Conservation (phyloP, 116 monocot species). For the Papilionanthe hybrid region DNA sequence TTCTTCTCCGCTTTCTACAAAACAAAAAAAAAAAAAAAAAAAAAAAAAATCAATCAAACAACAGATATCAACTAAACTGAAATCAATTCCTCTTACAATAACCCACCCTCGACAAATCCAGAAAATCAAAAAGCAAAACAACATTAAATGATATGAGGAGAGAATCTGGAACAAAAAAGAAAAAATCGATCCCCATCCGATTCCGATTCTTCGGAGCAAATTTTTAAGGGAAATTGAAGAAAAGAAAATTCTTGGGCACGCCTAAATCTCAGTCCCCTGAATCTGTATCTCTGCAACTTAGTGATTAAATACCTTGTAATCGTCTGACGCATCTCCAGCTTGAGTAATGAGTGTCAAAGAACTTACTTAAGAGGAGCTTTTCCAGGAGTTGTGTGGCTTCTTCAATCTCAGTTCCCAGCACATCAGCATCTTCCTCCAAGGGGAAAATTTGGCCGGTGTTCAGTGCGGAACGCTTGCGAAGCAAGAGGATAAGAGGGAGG, state of each 20-base stretch:
- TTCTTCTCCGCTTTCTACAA: slow-evolving; percentile 9
- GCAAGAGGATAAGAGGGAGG: slow-evolving; percentile 1
- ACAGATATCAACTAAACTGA: too few species aligned
- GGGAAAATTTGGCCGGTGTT: neutral
- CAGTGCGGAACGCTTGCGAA: slow-evolving; percentile 1
- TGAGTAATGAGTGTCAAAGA: slow-evolving; percentile 1
- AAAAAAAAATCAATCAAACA: too few species aligned
- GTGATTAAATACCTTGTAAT: slow-evolving; percentile 28
- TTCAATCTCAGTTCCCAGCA: slow-evolving; percentile 16
- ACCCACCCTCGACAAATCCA: too few species aligned
- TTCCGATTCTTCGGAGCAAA: neutral
- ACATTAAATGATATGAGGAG: neutral
- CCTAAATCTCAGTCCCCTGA: neutral
- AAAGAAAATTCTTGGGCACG: neutral
- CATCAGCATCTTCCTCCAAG: neutral
- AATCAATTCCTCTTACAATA: neutral
- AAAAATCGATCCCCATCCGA: neutral
- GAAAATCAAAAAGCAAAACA: neutral
- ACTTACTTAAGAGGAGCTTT: neutral
- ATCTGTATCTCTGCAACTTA: neutral
- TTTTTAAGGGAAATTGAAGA: neutral
- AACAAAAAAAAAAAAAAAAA: too few species aligned
- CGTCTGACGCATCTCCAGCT: slow-evolving; percentile 24
- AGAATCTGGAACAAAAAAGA: neutral
- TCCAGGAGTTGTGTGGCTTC: neutral